Evolutionary conservation across 306 rosid species (phyloP), one percentile per base, ranked within the genome.

Genomic region (Trifolium repens): DNA sequence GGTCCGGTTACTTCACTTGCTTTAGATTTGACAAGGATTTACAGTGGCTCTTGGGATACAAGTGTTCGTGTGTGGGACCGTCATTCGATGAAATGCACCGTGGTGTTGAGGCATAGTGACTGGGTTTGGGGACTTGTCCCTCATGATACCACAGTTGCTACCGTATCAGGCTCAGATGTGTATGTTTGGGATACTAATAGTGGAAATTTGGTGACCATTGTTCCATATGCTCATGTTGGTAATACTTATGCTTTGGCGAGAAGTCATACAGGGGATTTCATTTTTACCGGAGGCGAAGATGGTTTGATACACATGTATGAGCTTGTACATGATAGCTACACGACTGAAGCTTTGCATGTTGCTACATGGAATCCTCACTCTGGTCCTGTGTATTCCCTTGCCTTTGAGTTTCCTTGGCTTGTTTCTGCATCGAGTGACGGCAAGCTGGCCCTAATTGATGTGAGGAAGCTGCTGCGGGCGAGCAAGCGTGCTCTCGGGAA

Each of bases 41-140:
- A 91, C 46, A 91, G 98, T 71, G 97, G 98, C 77, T 94, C 98
- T 1, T 94, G 98, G 98, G 98, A 94, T 82, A 90, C 93, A 75
- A 88, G 96, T 58, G 96, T 90, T 81, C 89, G 97, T 57, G 77
- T 94, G 1, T 94, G 98, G 98, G 97, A 91, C 67, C 96, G 98
- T 0, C 67, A 71, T 67, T 82, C 91, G 4, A 82, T 86, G 72
- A 81, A 87, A 77, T 90, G 96, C 77, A 76, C 79, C 14, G 81
- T 32, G 57, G 89, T 94, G 72, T 73, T 91, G 85, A 85, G 96
- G 88, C 98, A 94, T 66, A 83, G 88, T 76, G 98, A 94, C 44
- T 94, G 98, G 98, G 96, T 94, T 14, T 90, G 91, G 91, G 96
- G 85, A 43, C 87, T 94, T 74, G 93, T 82, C 22, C 97, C 97